A percentile compares a stretch with the other conserved stretches of the same genome.
phyloP scores from a whole-genome alignment of 768 basidiomycete genomes.

The Macrolepiota dolichaula region DNA sequence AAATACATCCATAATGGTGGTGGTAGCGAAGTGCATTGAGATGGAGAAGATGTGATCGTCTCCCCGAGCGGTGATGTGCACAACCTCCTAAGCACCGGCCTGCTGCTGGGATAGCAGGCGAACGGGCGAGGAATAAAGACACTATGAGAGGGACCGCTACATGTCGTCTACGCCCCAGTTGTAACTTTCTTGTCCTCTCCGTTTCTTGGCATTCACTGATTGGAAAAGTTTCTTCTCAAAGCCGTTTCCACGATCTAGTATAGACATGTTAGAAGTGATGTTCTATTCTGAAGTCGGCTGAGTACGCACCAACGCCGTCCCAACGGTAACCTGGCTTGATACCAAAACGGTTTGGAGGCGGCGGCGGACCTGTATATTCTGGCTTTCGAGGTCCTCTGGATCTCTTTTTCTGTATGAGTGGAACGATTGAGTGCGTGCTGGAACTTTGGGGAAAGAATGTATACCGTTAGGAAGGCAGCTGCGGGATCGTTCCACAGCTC shows the following conservation, averaged over 20 bases:
- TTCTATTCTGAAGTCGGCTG: not conserved
- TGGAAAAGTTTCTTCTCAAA: slow-evolving; percentile 95
- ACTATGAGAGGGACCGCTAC: slow-evolving; percentile 35
- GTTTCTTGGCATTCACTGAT: slow-evolving; percentile 68
- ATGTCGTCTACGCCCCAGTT: slow-evolving; percentile 93
- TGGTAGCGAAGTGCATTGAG: not conserved
- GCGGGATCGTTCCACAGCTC: slow-evolving; percentile 98
- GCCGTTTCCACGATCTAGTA: slow-evolving; percentile 82
- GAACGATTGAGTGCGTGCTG: not conserved
- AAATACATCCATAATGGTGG: not conserved
- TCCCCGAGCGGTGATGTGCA: not conserved
- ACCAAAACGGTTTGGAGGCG: slow-evolving; percentile 92
- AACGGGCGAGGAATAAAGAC: not conserved
- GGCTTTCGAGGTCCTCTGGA: slow-evolving; percentile 77
- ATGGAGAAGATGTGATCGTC: not conserved
- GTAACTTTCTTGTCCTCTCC: slow-evolving; percentile 70
- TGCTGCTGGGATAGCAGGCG: not conserved
- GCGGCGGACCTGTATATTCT: slow-evolving; percentile 82
- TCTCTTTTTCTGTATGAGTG: slow-evolving; percentile 58
- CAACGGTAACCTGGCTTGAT: slow-evolving; percentile 96
- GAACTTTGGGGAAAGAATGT: slow-evolving; percentile 18
- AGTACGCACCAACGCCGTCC: slow-evolving; percentile 89
- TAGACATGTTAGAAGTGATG: not conserved
- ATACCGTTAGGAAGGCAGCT: slow-evolving; percentile 85
- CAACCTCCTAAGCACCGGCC: not conserved